Evolutionary conservation across 805 yeast species (phyloP), one percentile per base, ranked within the genome.

Genomic region (Candida easanensis): DNA sequence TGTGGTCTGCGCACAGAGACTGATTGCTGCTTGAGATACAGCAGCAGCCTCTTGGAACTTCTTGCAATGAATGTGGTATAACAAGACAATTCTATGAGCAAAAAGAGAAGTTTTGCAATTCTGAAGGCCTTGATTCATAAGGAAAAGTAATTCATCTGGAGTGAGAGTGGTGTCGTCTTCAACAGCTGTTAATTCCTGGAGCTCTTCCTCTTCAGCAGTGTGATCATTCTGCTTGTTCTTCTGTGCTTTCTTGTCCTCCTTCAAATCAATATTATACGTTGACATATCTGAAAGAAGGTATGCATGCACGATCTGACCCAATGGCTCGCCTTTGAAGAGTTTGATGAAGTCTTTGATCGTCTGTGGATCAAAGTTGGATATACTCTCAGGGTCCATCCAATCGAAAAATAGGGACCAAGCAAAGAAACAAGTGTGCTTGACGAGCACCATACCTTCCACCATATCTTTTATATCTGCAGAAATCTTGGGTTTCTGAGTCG

Each of bases 401-500:
- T 89, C 93, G 44, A 88, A 76, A 54, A 78, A 79, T 10, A 82
- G 56, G 30, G 73, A 70, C 96, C 96, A 90, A 1, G 89, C 87
- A 23, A 74, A 65, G 28, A 76, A 68, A 5, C 80, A 79, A 1
- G 74, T 71, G 18, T 82, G 77, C 31, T 78, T 74, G 14, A 91
- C 77, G 14, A 83, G 65, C 4, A 89, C 78, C 82, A 90, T 77
- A 27, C 84, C 95, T 13, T 79, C 81, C 0, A 79, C 77, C 73
- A 79, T 71, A 9, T 75, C 78, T 34, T 66, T 66, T 4, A 89
- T 64, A 21, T 75, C 72, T 1, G 54, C 52, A 9, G 67, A 66
- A 21, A 74, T 53, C 2, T 43, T 45, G 14, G 61, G 58, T 42
- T 82, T 80, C 2, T 53, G 49, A 0, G 60, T 60, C 0, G 44